Conservation (phyloP, 2,329 filamentous ascomycete genomes). For the Calonectria crousiana region DNA sequence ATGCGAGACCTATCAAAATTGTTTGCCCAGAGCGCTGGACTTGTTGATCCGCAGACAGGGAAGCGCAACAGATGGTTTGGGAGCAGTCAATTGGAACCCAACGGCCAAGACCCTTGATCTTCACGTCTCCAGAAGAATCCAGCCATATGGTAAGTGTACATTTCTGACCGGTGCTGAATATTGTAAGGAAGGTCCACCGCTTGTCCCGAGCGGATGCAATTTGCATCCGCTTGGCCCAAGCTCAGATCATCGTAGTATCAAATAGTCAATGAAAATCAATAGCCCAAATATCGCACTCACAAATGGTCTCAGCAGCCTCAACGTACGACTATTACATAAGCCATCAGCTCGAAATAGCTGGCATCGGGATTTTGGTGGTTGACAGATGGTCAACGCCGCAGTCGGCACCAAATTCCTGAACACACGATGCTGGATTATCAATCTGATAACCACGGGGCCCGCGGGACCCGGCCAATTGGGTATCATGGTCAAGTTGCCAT, state of each 20-base stretch:
- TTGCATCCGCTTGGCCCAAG: neutral
- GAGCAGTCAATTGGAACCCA: neutral
- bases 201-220: neutral
- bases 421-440: too few relatives aligned
- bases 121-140: neutral
- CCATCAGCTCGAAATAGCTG: too few relatives aligned
- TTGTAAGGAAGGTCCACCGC: neutral
- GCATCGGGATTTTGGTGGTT: too few relatives aligned
- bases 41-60: neutral
- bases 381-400: too few relatives aligned
- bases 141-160: neutral
- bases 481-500: too few relatives aligned
- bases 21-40: neutral
- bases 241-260: neutral
- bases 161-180: neutral
- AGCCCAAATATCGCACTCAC: too few relatives aligned
- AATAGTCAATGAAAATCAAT: neutral
- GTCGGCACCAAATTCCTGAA: too few relatives aligned
- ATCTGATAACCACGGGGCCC: too few relatives aligned
- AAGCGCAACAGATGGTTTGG: neutral
- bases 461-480: too few relatives aligned
- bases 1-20: neutral
- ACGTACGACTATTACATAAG: too few relatives aligned
- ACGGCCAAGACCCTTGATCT: neutral
- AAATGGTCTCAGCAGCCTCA: too few relatives aligned